Conservation (phyloP, 2,329 filamentous ascomycete genomes). For the Lecanicillium sp. region DNA sequence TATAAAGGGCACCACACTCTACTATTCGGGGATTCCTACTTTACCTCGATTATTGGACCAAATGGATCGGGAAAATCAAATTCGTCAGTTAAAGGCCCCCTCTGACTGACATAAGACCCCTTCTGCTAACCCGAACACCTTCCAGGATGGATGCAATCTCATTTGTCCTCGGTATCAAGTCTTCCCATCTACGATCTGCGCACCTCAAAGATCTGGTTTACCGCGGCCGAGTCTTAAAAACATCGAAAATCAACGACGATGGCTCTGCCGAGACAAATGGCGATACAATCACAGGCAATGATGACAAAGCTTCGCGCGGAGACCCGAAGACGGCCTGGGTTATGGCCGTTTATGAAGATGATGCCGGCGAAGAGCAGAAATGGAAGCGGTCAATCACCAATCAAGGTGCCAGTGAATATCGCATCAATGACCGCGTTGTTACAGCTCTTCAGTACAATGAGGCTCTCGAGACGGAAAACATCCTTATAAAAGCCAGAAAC, state of each 20-base stretch:
- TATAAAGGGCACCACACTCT: slow-evolving; percentile 96
- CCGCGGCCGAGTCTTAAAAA: slow-evolving; percentile 85
- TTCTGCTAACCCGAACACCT: slow-evolving; percentile 6
- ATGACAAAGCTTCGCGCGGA: slow-evolving; percentile 58
- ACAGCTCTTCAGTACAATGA: slow-evolving; percentile 90
- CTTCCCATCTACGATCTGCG: slow-evolving; percentile 89
- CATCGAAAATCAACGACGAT: slow-evolving; percentile 86
- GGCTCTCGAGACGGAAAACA: slow-evolving; percentile 85
- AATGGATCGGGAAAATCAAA: slow-evolving; percentile 99
- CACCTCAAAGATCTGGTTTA: slow-evolving; percentile 94
- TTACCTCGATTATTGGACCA: slow-evolving; percentile 97
- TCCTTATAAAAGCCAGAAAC: slow-evolving; percentile 94
- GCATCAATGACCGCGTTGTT: slow-evolving; percentile 88
- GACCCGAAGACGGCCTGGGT: slow-evolving; percentile 97
- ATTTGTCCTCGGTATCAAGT: slow-evolving; percentile 97
- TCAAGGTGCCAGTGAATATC: slow-evolving; percentile 84
- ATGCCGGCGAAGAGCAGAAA: slow-evolving; percentile 85
- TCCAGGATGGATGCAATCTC: slow-evolving; percentile 96
- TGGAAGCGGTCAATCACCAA: slow-evolving; percentile 95
- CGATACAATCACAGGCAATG: slow-evolving; percentile 53
- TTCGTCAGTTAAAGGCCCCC: slow-evolving; percentile 51
- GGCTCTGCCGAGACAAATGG: slow-evolving; percentile 63
- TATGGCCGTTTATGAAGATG: slow-evolving; percentile 98
- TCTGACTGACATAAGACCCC: slow-evolving; percentile 2
- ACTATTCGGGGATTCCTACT: slow-evolving; percentile 94